These are phyloP conservation scores for Erodium maritimum DNA, from an alignment of 345 rosid genomes.

Conservation along the genomic window DNA sequence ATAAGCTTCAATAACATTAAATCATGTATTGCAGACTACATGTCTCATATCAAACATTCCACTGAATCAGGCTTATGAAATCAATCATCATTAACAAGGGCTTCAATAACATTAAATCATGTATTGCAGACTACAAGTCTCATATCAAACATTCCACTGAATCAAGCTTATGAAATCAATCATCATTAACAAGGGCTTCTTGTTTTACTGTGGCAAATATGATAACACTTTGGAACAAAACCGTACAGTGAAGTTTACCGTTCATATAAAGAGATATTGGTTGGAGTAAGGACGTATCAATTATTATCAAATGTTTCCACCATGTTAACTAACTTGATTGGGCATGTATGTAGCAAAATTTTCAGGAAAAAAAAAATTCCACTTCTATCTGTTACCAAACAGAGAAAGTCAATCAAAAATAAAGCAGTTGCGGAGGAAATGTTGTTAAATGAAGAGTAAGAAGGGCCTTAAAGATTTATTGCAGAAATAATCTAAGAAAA, in stretches of 20 bases:
- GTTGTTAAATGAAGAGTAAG: background rate
- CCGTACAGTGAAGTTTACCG: background rate
- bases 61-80: background rate
- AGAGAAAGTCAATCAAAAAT: background rate
- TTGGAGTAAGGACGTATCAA: background rate
- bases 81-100: too few relatives aligned
- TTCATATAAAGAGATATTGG: background rate
- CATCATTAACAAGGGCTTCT: too few relatives aligned
- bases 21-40: background rate
- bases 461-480: background rate
- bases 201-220: background rate
- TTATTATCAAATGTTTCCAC: background rate
- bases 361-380: background rate
- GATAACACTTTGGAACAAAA: background rate
- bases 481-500: background rate
- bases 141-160: background rate
- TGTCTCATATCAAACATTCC: background rate
- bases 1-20: too few relatives aligned
- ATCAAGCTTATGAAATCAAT: too few relatives aligned
- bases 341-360: background rate
- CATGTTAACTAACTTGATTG: background rate
- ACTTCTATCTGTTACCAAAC: background rate
- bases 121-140: background rate
- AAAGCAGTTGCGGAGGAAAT: background rate
- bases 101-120: too few relatives aligned